Evolutionary conservation across 768 basidiomycete species (phyloP).

Genomic region (Clitopilus hobsonii): DNA sequence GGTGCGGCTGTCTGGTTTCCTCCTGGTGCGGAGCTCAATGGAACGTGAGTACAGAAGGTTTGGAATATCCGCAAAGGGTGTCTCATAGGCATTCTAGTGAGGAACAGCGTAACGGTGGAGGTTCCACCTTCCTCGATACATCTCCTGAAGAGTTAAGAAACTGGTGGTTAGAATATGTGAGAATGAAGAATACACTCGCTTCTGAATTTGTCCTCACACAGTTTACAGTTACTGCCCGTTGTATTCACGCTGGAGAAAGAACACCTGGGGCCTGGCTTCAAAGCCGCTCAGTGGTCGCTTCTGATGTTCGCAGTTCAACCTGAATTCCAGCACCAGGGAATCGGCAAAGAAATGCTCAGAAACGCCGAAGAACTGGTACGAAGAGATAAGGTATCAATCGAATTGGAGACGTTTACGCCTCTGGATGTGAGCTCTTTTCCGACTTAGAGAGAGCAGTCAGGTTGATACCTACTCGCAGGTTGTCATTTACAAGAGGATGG

Average conservation of each 20-base stretch:
- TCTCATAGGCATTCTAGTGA: conserved; percentile 1
- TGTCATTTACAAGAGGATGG: background rate
- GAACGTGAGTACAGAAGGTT: conserved; percentile 7
- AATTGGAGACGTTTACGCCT: background rate
- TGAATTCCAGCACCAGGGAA: background rate
- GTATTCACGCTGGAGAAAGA: conserved; percentile 9
- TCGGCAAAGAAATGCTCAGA: conserved; percentile 10
- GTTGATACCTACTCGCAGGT: background rate
- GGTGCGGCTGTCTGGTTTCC: conserved; percentile 16
- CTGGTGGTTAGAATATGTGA: conserved; percentile 25
- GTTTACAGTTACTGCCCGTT: conserved; percentile 15
- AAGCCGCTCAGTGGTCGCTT: conserved; percentile 1
- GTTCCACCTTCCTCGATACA: conserved; percentile 20
- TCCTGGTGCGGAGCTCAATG: conserved; percentile 8
- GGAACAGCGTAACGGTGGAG: conserved; percentile 21
- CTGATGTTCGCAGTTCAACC: conserved; percentile 4
- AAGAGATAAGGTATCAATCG: background rate
- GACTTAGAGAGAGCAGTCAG: no score
- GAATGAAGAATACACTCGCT: no score
- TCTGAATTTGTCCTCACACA: no score
- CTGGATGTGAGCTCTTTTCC: background rate
- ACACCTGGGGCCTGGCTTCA: conserved; percentile 12
- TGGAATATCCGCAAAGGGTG: background rate
- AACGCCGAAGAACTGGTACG: background rate
- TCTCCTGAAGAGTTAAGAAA: conserved; percentile 8